Base-by-base conservation (phyloP, 768 basidiomycete genomes). In the Lactarius psammicola region DNA sequence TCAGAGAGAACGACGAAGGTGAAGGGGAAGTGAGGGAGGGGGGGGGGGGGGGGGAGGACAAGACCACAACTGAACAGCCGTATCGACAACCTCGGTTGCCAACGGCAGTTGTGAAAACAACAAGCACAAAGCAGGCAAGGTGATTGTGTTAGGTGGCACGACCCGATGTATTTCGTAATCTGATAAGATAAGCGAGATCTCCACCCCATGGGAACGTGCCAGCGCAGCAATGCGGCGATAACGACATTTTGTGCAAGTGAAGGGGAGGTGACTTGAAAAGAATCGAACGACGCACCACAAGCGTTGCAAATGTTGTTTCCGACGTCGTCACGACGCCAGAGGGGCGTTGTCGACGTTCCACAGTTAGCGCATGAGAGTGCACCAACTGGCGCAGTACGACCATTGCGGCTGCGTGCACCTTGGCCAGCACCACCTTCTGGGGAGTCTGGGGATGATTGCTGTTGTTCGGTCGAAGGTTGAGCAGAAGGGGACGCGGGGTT, bases 251-350 rank as follows among this genome's bases (percentile, higher is more conserved):
- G 44, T 53, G 20, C 69, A 71, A 70, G 68, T 62, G 70, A 69
- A 34, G 36, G 56, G 69, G 56, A 72, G 64, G 71, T 40, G 67
- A 73, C 70, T 72, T 67, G 67, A 53, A 66, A 59, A 28, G 59
- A 57, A 51, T 33, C 4, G 1, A 53, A 15, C 55, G 34, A 86
- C 93, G 74, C 78, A 95, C 93, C 94, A 77, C 94, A 95, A 60
- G 94, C 94, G 79, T 95, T 95, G 77, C 94, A 95, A 66, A 94
- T 93, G 75, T 93, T 94, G 76, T 94, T 94, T 63, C 94, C 94
- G 49, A 91, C 86, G 73, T 92, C 90, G 74, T 95, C 92, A 71
- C 94, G 80, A 71, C 94, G 82, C 94, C 94, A 95, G 10, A 95
- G 78, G 15, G 94, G 94, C 3, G 93, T 95, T 63, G 90, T 90